Conservation (phyloP, 192 early-diverging fungal genomes). For the Entophlyctis luteolus region DNA sequence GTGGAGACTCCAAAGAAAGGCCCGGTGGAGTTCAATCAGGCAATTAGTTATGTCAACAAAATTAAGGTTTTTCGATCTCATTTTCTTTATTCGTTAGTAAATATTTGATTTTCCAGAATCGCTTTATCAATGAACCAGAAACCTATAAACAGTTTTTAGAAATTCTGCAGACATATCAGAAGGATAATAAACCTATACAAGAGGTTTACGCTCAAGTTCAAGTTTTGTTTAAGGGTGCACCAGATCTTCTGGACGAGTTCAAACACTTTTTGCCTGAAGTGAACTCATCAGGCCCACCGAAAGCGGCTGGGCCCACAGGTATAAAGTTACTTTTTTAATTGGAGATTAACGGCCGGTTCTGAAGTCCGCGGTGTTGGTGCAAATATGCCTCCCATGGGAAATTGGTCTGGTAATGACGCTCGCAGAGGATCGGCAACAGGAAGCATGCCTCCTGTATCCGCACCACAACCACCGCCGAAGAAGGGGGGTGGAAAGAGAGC, state of each 20-base stretch:
- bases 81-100: too few relatives aligned
- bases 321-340: neutral
- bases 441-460: neutral
- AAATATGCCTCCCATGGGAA: neutral
- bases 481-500: slow-evolving; percentile 6
- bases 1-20: slow-evolving; percentile 11
- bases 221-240: slow-evolving; percentile 75
- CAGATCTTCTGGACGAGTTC: slow-evolving; percentile 93
- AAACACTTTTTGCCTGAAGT: slow-evolving; percentile 97
- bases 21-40: slow-evolving; percentile 95
- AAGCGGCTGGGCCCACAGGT: neutral
- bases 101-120: slow-evolving; percentile 57
- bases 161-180: slow-evolving; percentile 96
- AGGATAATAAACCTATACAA: slow-evolving; percentile 91
- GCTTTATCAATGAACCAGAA: slow-evolving; percentile 88
- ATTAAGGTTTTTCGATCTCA: slow-evolving; percentile 73
- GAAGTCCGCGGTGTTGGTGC: neutral
- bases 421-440: neutral
- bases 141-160: slow-evolving; percentile 97
- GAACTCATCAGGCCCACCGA: slow-evolving; percentile 39
- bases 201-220: slow-evolving; percentile 97
- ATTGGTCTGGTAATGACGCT: neutral
- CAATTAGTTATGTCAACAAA: slow-evolving; percentile 99
- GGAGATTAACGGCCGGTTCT: neutral
- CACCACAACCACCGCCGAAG: neutral